Conservation (phyloP, 2,329 filamentous ascomycete species). For the Cytospora mali region DNA sequence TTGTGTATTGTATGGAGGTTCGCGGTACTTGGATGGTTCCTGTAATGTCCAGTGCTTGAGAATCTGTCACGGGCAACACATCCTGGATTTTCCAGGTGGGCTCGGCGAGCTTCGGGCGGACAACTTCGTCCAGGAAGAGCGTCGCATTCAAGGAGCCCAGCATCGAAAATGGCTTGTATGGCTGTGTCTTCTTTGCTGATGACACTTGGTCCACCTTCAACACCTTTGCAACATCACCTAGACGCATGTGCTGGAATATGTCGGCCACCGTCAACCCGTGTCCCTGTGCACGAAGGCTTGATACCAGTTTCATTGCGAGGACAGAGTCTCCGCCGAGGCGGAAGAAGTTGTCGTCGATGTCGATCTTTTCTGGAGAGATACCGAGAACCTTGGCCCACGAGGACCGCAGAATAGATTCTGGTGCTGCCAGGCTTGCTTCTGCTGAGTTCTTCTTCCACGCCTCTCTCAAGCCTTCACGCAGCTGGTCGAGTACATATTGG, state of each 20-base stretch:
- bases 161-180: constrained; percentile 41
- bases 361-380: constrained; percentile 34
- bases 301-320: constrained; percentile 45
- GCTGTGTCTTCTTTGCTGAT: constrained; percentile 28
- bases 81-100: constrained; percentile 42
- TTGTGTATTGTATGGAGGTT: constrained; percentile 43
- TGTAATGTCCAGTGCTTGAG: constrained; percentile 45
- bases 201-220: constrained; percentile 36
- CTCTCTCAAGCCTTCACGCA: constrained; percentile 33
- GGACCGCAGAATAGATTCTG: constrained; percentile 40
- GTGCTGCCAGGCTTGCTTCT: constrained; percentile 35
- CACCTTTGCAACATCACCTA: constrained; percentile 39
- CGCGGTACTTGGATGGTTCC: constrained; percentile 40
- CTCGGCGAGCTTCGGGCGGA: constrained; percentile 42
- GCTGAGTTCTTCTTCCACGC: constrained; percentile 39
- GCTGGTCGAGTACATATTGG: constrained; percentile 28
- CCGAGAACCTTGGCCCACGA: constrained; percentile 37
- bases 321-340: constrained; percentile 40
- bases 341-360: constrained; percentile 44
- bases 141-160: constrained; percentile 37
- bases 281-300: constrained; percentile 45
- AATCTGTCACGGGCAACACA: constrained; percentile 42
- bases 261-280: constrained; percentile 50
- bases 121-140: constrained; percentile 38
- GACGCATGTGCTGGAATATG: constrained; percentile 44